Percentiles rank a stretch among this genome's conserved stretches.
These are phyloP conservation scores for Euphorbia celastroides DNA, from an alignment of 441 rosid genomes.

Conservation along the genomic window DNA sequence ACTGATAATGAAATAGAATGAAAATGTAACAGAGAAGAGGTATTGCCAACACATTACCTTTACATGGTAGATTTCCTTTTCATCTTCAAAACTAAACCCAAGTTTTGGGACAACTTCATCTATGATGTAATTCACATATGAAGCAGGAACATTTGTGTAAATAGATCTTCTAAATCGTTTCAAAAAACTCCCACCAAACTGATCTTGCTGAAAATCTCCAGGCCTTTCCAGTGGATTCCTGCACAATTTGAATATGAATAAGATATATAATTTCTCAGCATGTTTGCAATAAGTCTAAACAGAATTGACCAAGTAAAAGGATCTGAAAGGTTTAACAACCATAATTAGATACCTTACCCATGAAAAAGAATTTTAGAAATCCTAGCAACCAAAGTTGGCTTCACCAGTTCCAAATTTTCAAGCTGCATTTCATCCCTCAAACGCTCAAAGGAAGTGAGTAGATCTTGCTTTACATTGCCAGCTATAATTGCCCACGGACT, in stretches of 20 bases:
- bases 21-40: too few species aligned
- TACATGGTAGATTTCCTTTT: too few species aligned
- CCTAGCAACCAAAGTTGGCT: slow-evolving; percentile 43
- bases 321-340: background rate
- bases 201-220: too few species aligned
- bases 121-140: too few species aligned
- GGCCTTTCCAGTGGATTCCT: too few species aligned
- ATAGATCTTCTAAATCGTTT: too few species aligned
- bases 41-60: too few species aligned
- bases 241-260: background rate
- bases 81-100: too few species aligned
- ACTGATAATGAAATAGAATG: too few species aligned
- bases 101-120: too few species aligned
- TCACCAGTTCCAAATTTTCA: slow-evolving; percentile 25
- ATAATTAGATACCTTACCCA: slow-evolving; percentile 26
- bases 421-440: slow-evolving; percentile 28
- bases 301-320: background rate
- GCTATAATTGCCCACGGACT: slow-evolving; percentile 40
- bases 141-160: too few species aligned
- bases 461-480: slow-evolving; percentile 35
- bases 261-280: background rate
- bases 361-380: slow-evolving; percentile 42
- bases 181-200: too few species aligned
- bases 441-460: slow-evolving; percentile 33
- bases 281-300: background rate